These are phyloP conservation scores for Oenanthe javanica DNA, from an alignment of 140 eudicot species.

Conservation along the genomic window DNA sequence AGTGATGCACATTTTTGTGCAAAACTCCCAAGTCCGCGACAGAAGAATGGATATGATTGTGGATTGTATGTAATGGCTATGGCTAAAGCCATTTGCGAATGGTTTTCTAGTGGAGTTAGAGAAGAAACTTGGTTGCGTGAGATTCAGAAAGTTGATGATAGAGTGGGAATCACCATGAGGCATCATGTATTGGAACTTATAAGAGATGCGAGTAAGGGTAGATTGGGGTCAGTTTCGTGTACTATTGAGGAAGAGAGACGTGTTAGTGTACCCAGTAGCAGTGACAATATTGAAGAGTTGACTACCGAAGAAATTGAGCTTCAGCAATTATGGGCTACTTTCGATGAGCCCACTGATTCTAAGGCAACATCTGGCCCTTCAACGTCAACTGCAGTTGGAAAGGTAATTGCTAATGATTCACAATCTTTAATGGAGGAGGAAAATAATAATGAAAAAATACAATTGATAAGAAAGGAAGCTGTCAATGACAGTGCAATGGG, in stretches of 20 bases:
- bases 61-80: constrained; percentile 7
- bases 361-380: neutral
- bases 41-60: constrained; percentile 1
- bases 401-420: neutral
- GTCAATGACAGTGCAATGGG: neutral
- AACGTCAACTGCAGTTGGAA: neutral
- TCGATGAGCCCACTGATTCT: neutral
- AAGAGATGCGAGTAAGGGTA: neutral
- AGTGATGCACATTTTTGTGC: neutral
- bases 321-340: neutral
- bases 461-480: neutral
- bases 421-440: neutral
- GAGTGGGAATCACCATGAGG: neutral
- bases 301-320: neutral
- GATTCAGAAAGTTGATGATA: neutral
- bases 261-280: too few relatives aligned
- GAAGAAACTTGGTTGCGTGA: neutral
- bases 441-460: too few relatives aligned
- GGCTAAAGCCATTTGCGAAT: neutral
- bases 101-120: neutral
- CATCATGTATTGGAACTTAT: neutral
- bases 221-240: constrained; percentile 1
- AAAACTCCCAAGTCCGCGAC: neutral
- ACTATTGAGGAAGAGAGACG: neutral
- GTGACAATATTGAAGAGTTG: neutral